phyloP scores from a whole-genome alignment of 106 monocot species.

The Allium sativum region DNA sequence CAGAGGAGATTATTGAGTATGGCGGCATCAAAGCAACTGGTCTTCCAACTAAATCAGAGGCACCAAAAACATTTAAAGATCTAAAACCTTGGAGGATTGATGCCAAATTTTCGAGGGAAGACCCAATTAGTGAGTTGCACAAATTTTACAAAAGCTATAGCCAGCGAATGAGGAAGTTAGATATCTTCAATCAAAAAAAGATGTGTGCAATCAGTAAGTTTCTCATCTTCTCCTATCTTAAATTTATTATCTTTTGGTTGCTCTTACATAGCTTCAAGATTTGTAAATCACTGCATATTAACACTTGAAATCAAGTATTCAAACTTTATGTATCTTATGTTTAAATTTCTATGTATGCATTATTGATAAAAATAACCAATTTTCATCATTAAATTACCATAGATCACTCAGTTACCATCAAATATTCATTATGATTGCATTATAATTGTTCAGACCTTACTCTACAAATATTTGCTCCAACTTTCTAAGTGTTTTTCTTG shows the following conservation, averaged over 20 bases:
- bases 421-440: background rate
- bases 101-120: slow-evolving; percentile 37
- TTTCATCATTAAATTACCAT: background rate
- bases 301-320: background rate
- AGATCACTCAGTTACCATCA: background rate
- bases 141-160: slow-evolving; percentile 74
- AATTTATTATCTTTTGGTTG: no score
- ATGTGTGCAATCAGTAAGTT: slow-evolving; percentile 86
- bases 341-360: no score
- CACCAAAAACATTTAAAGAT: slow-evolving; percentile 27
- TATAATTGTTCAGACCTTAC: background rate
- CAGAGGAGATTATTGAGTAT: no score
- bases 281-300: background rate
- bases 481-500: no score
- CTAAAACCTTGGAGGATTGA: slow-evolving; percentile 43
- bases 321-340: no score
- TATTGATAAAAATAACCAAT: no score
- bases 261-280: no score
- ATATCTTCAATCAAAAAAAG: slow-evolving; percentile 82
- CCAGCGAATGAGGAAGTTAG: slow-evolving; percentile 80
- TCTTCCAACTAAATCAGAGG: slow-evolving; percentile 75
- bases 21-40: slow-evolving; percentile 39
- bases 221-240: background rate
- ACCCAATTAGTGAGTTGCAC: slow-evolving; percentile 65
- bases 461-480: slow-evolving; percentile 29